Evolutionary conservation across 192 early-diverging fungal species (phyloP), one percentile per base, ranked within the genome.

Genomic region (Coemansia sp.): DNA sequence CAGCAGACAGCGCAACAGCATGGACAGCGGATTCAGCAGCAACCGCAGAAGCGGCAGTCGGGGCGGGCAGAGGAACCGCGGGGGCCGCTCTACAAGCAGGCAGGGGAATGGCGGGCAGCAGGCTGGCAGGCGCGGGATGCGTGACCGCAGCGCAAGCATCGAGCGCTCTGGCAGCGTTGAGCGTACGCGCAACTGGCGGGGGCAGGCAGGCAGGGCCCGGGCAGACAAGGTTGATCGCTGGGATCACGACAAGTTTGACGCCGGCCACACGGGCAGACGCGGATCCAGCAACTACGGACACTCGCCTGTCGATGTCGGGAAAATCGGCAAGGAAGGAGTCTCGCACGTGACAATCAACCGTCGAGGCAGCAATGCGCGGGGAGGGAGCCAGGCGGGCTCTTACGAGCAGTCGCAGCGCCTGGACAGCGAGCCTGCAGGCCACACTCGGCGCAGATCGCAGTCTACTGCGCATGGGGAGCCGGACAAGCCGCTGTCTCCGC

Each of bases 241-340:
- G 73, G 73, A 69, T 51, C 73, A 77, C 42, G 73, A 77, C 53
- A 69, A 57, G 30, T 77, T 52, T 31, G 67, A 69, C 16, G 40
- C 39, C 13, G 41, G 38, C n/a, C 23, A 42, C 5, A 3, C 49
- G 26, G 13, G 46, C 6, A 66, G 66, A 31, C 62, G 72, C 13
- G 51, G 53, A 36, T 61, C 66, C 16, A 14, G 50, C 37, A 42
- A 47, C 10, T 21, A 51, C 44, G 48, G 47, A 23, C 12, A 45
- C 3, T 43, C 44, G 5, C 14, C 57, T 0, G 14, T 55, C 1
- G 55, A 61, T 15, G 51, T 76, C 20, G 57, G 65, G 56, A 63
- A 63, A 30, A 70, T 70, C 30, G 73, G 73, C 19, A 77, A 70
- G 59, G 67, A 77, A 44, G 73, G 67, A 0, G 59, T 77, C n/a